Conservation (phyloP, 306 rosid genomes). For the Rosa lucieae region DNA sequence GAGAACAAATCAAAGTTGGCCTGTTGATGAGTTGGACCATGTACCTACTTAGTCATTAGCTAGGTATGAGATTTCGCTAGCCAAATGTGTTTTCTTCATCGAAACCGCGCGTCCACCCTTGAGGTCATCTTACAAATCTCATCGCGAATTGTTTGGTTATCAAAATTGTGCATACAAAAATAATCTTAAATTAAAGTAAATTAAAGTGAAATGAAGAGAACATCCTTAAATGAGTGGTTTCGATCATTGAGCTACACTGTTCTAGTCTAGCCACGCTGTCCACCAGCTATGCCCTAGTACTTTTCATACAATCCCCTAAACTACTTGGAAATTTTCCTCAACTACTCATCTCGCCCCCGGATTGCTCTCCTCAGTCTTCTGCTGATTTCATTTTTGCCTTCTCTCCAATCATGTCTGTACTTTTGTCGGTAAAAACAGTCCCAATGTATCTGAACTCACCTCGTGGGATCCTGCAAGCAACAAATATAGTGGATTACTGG, state of each 20-base stretch:
- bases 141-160: no score
- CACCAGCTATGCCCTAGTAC: neutral
- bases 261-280: conserved; percentile 5
- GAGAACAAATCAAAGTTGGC: neutral
- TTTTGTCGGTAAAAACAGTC: neutral
- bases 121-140: neutral
- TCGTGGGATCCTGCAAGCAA: conserved; percentile 9
- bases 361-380: neutral
- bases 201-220: neutral
- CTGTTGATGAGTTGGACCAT: neutral
- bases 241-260: neutral
- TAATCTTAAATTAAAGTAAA: neutral
- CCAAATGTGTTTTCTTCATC: neutral
- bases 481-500: neutral
- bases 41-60: neutral
- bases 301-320: neutral
- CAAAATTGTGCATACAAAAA: no score
- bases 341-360: neutral
- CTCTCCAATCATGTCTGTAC: neutral
- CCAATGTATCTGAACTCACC: neutral
- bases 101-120: neutral
- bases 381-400: neutral
- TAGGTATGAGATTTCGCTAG: neutral
- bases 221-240: neutral
- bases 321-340: neutral